phyloP scores from a whole-genome alignment of 179 eudicot genomes.

The Spinacia oleracea region DNA sequence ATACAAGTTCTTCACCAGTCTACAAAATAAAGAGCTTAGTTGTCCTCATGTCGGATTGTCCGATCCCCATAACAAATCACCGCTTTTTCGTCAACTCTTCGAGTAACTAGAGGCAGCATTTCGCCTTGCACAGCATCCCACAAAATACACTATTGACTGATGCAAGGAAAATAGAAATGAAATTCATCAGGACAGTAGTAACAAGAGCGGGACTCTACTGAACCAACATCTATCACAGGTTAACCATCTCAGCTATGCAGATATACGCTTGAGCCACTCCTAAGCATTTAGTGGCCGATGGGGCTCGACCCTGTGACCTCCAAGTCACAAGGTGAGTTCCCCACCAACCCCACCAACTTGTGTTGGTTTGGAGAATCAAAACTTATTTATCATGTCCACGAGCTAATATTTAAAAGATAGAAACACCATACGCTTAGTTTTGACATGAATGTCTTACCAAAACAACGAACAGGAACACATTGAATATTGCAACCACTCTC shows the following conservation, averaged over 20 bases:
- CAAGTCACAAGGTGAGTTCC: no score
- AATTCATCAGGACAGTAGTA: not conserved
- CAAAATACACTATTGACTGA: constrained; percentile 85
- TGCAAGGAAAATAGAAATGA: constrained; percentile 2
- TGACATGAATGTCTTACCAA: constrained; percentile 41
- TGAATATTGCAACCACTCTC: constrained; percentile 88
- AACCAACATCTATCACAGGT: no score
- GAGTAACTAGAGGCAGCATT: constrained; percentile 61
- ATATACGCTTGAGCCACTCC: no score
- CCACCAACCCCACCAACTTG: no score
- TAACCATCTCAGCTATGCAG: no score
- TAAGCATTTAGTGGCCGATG: no score
- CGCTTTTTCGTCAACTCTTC: constrained; percentile 43
- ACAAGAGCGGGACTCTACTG: not conserved
- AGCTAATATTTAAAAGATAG: not conserved
- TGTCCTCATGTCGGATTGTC: not conserved
- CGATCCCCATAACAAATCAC: not conserved
- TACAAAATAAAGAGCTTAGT: constrained; percentile 7
- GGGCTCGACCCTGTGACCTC: no score
- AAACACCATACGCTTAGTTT: not conserved
- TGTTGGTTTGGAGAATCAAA: not conserved
- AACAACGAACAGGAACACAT: constrained; percentile 61
- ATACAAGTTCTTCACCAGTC: not conserved
- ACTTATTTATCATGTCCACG: not conserved
- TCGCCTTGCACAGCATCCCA: constrained; percentile 93